Evolutionary conservation across 148 eudicot species (phyloP).

Genomic region (Gaultheria prostrata): DNA sequence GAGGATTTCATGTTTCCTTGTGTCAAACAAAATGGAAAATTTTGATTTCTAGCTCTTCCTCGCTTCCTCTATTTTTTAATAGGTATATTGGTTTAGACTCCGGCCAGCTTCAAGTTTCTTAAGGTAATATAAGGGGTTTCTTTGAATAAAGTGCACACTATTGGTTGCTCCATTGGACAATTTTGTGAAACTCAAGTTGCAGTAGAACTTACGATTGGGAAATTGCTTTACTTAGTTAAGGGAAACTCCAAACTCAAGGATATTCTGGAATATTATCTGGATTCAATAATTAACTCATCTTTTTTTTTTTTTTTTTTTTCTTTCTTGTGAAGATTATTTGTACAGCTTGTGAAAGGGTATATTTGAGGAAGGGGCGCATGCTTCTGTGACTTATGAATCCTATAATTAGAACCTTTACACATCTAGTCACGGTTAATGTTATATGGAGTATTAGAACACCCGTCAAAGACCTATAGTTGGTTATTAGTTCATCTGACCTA

Average conservation of each 20-base stretch:
- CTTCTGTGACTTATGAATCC: background rate
- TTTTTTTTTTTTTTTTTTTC: constrained; percentile 7
- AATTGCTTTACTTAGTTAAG: background rate
- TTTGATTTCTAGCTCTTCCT: background rate
- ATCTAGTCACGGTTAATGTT: background rate
- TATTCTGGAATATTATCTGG: background rate
- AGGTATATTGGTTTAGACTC: background rate
- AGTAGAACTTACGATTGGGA: background rate
- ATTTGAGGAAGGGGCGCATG: background rate
- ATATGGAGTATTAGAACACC: background rate
- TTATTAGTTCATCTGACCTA: background rate
- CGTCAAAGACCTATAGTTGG: background rate
- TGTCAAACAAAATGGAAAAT: background rate
- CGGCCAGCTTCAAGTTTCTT: background rate
- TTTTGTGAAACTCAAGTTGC: background rate
- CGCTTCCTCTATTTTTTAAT: background rate
- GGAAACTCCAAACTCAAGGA: background rate
- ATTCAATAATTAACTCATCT: background rate
- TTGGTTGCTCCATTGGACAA: background rate
- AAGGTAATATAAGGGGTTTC: background rate
- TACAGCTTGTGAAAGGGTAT: constrained; percentile 1
- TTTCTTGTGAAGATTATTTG: background rate
- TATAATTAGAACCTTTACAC: background rate
- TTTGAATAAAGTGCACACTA: background rate
- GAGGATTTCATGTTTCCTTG: constrained; percentile 9